Conservation (phyloP, 140 eudicot genomes). For the Senecio squalidus region DNA sequence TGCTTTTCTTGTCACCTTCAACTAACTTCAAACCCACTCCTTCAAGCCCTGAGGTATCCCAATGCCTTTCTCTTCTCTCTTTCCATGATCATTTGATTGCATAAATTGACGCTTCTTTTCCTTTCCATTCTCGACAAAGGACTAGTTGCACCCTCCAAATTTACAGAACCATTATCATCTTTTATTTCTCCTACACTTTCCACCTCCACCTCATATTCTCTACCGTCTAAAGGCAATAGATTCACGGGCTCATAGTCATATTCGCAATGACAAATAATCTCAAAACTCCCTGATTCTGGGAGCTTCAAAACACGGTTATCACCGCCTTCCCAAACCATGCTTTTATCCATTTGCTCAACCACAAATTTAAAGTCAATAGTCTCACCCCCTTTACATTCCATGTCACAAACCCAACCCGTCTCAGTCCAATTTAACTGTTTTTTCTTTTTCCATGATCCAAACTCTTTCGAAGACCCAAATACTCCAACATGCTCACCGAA, state of each 20-base stretch:
- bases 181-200: conserved; percentile 25
- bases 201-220: conserved; percentile 37
- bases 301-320: conserved; percentile 57
- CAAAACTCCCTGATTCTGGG: conserved; percentile 51
- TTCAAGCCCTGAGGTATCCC: conserved; percentile 86
- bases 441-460: conserved; percentile 85
- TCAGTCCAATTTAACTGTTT: conserved; percentile 62
- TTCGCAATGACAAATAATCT: conserved; percentile 70
- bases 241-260: conserved; percentile 52
- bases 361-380: conserved; percentile 78
- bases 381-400: conserved; percentile 50
- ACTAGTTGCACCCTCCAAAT: conserved; percentile 36
- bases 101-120: conserved; percentile 69
- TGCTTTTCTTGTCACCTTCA: conserved; percentile 36
- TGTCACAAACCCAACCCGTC: conserved; percentile 69
- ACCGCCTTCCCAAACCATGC: conserved; percentile 79
- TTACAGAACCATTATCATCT: conserved; percentile 36
- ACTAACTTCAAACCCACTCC: conserved; percentile 72
- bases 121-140: conserved; percentile 92
- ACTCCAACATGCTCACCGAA: conserved; percentile 80
- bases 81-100: conserved; percentile 69
- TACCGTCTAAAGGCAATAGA: conserved; percentile 38
- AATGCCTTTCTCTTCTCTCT: conserved; percentile 42
- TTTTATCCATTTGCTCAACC: conserved; percentile 49
- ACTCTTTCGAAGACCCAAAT: conserved; percentile 72